Evolutionary conservation across 148 eudicot genomes (phyloP).

Genomic region (Nepenthes gracilis): DNA sequence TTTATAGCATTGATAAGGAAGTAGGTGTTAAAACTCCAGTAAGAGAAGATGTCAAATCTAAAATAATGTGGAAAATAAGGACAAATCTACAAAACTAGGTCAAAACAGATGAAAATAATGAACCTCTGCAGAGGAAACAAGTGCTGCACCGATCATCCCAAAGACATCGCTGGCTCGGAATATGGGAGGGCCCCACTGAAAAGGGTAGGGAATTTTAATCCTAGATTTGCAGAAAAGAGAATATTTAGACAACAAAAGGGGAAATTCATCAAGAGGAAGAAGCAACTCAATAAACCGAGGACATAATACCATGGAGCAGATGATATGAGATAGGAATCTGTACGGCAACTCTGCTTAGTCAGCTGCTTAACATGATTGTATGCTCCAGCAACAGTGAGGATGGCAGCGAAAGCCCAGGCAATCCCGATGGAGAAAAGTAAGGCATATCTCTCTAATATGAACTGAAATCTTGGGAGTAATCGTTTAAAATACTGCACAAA

Average conservation of each 20-base stretch:
- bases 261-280: neutral
- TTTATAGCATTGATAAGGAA: neutral
- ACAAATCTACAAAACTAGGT: neutral
- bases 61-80: neutral
- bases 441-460: slow-evolving; percentile 65
- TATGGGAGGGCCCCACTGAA: slow-evolving; percentile 90
- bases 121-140: slow-evolving; percentile 93
- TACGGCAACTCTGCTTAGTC: slow-evolving; percentile 66
- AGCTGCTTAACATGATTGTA: slow-evolving; percentile 43
- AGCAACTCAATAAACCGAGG: neutral
- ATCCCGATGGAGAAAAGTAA: slow-evolving; percentile 66
- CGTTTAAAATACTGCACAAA: slow-evolving; percentile 50
- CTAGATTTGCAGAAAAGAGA: slow-evolving; percentile 15
- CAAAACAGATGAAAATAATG: neutral
- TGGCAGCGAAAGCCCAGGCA: slow-evolving; percentile 87
- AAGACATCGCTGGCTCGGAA: slow-evolving; percentile 91
- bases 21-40: neutral
- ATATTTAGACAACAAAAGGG: neutral
- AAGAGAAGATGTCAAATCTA: neutral
- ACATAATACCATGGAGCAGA: slow-evolving; percentile 79
- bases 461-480: slow-evolving; percentile 27
- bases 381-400: slow-evolving; percentile 80
- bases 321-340: slow-evolving; percentile 56
- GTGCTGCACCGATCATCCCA: slow-evolving; percentile 97
- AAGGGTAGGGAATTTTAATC: slow-evolving; percentile 83